phyloP scores from a whole-genome alignment of 495 filamentous ascomycete genomes.

The Penicillium paxilli region DNA sequence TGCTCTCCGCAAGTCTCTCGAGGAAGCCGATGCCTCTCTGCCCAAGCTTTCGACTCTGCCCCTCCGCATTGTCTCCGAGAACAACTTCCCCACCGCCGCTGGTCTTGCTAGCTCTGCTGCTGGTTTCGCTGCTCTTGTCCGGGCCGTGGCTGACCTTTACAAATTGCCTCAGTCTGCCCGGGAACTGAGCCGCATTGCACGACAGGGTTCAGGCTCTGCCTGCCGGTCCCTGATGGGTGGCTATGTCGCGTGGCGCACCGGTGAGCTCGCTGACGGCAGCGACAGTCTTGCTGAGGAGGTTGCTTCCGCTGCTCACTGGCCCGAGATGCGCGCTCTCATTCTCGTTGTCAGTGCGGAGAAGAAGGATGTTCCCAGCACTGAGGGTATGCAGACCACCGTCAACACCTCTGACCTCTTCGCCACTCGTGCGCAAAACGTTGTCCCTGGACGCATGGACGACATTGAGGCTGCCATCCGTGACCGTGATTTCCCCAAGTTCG shows the following conservation, averaged over 20 bases:
- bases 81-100: conserved; percentile 99
- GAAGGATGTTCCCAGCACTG: conserved; percentile 88
- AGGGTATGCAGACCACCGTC: conserved; percentile 96
- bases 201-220: conserved; percentile 94
- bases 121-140: conserved; percentile 91
- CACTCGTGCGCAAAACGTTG: conserved; percentile 67
- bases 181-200: conserved; percentile 82
- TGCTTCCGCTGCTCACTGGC: conserved; percentile 86
- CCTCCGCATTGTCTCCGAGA: conserved; percentile 83
- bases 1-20: conserved; percentile 69
- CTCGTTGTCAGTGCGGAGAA: conserved; percentile 89
- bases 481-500: conserved; percentile 84
- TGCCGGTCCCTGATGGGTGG: conserved; percentile 91
- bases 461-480: conserved; percentile 81
- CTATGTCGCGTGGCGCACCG: conserved; percentile 91
- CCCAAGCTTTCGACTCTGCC: conserved; percentile 74
- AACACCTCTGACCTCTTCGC: conserved; percentile 80
- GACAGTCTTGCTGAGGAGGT: conserved; percentile 87
- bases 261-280: conserved; percentile 66
- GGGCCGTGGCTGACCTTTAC: conserved; percentile 91
- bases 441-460: conserved; percentile 78
- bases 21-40: conserved; percentile 65
- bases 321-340: conserved; percentile 87
- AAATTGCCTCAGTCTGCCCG: conserved; percentile 72
- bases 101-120: conserved; percentile 91